Percentiles rank a stretch among this genome's conserved stretches.
Conservation (phyloP, 2,329 filamentous ascomycete genomes). For the Nemania diffusa region DNA sequence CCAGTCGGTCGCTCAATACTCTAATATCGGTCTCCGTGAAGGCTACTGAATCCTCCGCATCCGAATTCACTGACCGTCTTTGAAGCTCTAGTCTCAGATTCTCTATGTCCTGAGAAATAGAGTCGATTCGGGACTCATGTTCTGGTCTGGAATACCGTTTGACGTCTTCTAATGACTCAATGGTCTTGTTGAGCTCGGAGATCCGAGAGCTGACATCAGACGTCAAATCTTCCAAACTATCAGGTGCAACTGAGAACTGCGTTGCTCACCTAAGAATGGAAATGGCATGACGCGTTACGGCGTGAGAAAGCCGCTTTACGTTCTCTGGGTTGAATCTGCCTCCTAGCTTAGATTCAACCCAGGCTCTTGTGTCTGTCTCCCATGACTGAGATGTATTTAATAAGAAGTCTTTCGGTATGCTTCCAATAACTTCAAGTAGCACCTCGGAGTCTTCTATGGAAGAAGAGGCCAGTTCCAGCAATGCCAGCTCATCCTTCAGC, state of each 20-base stretch:
- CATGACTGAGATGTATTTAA: neutral
- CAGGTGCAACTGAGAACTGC: neutral
- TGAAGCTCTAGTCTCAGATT: neutral
- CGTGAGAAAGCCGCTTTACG: neutral
- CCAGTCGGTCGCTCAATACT: neutral
- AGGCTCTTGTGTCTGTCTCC: neutral
- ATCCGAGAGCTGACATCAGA: neutral
- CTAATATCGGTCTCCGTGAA: neutral
- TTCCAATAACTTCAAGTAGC: neutral
- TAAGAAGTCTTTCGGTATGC: neutral
- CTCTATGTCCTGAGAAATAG: neutral
- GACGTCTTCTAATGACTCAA: neutral
- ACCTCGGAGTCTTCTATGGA: neutral
- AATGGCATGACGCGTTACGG: neutral
- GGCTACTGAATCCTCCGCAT: neutral
- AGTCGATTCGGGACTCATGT: neutral
- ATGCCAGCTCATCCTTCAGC: neutral
- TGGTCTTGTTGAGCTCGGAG: neutral
- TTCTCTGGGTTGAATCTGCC: neutral
- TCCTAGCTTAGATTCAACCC: neutral
- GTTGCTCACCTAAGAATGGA: neutral
- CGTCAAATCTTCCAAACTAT: neutral
- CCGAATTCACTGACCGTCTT: neutral
- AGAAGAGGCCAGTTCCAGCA: neutral
- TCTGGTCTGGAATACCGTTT: constrained; percentile 1